These are phyloP conservation scores for Penicillium sp. DNA, from an alignment of 2,329 filamentous ascomycete genomes.

Conservation along the genomic window DNA sequence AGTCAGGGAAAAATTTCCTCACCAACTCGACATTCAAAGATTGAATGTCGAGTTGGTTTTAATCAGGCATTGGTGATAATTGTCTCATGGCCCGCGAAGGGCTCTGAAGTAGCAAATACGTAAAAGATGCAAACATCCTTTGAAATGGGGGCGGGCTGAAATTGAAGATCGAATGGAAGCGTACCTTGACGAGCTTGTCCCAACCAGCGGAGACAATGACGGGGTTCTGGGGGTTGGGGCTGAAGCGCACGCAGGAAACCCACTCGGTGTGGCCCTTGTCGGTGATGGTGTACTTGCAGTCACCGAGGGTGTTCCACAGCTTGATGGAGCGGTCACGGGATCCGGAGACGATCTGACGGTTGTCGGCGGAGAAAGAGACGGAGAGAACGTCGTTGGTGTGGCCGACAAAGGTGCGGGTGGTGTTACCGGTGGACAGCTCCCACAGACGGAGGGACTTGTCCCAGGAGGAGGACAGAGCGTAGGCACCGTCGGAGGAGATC, in stretches of 20 bases:
- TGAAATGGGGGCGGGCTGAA: conserved; percentile 40
- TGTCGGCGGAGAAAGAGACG: conserved; percentile 99
- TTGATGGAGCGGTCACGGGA: conserved; percentile 99
- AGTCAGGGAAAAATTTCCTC: conserved; percentile 8
- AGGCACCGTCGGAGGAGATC: conserved; percentile 98
- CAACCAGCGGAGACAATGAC: conserved; percentile 98
- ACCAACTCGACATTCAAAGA: conserved; percentile 15
- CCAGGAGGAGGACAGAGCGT: conserved; percentile 98
- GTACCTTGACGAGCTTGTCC: conserved; percentile 99
- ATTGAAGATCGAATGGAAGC: conserved; percentile 42
- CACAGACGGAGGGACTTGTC: conserved; percentile 99
- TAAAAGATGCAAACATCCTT: conserved; percentile 88
- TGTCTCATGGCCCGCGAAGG: conserved; percentile 88
- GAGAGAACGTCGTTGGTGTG: conserved; percentile 99
- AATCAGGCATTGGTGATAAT: conserved; percentile 71
- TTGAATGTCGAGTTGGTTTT: conserved; percentile 22
- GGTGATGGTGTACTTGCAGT: conserved; percentile 99
- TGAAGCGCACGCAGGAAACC: conserved; percentile 99
- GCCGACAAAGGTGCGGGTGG: conserved; percentile 97
- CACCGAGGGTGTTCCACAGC: conserved; percentile 99
- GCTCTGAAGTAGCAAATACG: conserved; percentile 99
- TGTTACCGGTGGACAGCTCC: conserved; percentile 96
- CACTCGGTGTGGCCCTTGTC: conserved; percentile 99
- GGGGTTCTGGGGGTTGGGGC: conserved; percentile 99
- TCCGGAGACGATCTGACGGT: conserved; percentile 99